Evolutionary conservation across 2,329 filamentous ascomycete genomes (phyloP).

Genomic region (Teratosphaeriaceae sp.): DNA sequence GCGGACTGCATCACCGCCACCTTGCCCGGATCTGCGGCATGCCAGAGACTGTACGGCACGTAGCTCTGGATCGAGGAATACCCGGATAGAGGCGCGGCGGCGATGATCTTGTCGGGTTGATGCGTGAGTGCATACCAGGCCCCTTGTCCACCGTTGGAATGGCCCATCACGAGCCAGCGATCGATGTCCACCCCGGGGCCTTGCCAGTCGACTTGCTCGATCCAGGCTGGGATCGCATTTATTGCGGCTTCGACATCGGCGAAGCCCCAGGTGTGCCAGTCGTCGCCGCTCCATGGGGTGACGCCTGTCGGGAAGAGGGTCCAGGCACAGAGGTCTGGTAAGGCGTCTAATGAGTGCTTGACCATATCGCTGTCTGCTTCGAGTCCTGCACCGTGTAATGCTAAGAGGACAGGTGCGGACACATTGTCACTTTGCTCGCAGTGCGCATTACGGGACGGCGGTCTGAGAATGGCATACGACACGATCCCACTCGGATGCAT

Average conservation of each 20-base stretch:
- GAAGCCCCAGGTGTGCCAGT: constrained; percentile 56
- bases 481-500: constrained; percentile 48
- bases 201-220: constrained; percentile 41
- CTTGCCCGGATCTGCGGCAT: constrained; percentile 45
- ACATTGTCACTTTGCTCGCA: constrained; percentile 14
- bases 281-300: constrained; percentile 54
- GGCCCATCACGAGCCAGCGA: constrained; percentile 49
- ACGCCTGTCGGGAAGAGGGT: constrained; percentile 50
- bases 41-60: constrained; percentile 52
- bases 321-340: constrained; percentile 50
- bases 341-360: constrained; percentile 42
- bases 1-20: constrained; percentile 43
- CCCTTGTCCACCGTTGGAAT: constrained; percentile 57
- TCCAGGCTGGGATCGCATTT: constrained; percentile 44
- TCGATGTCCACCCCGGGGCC: constrained; percentile 40
- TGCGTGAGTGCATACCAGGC: constrained; percentile 52
- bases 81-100: constrained; percentile 51
- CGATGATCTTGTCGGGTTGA: constrained; percentile 49
- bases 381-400: constrained; percentile 51
- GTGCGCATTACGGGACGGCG: constrained; percentile 39
- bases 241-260: constrained; percentile 50
- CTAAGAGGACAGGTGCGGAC: constrained; percentile 43
- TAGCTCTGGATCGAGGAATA: constrained; percentile 55
- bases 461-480: constrained; percentile 52
- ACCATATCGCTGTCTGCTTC: constrained; percentile 45